Evolutionary conservation across 106 monocot species (phyloP).

Genomic region (Dendrobium huoshanense): DNA sequence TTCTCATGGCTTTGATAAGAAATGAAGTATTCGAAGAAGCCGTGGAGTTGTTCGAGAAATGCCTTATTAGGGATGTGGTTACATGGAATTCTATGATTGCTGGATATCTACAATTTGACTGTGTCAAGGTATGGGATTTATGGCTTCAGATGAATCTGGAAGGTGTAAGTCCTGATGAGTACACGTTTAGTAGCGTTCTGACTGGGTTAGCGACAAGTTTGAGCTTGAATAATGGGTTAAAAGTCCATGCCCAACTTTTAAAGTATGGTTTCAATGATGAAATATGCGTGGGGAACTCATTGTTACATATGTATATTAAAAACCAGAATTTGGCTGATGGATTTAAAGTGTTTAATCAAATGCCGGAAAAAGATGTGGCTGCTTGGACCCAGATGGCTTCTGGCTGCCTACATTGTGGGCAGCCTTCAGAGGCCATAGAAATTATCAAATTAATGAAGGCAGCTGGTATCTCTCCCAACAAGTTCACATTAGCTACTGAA

Average conservation of each 20-base stretch:
- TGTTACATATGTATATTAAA: slow-evolving; percentile 70
- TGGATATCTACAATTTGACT: slow-evolving; percentile 39
- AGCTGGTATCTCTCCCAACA: slow-evolving; percentile 54
- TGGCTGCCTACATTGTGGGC: slow-evolving; percentile 42
- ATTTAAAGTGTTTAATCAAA: slow-evolving; percentile 45
- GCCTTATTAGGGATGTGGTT: slow-evolving; percentile 36
- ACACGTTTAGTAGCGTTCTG: slow-evolving; percentile 67
- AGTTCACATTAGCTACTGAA: slow-evolving; percentile 50
- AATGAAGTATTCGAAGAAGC: slow-evolving; percentile 31
- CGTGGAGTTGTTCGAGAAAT: slow-evolving; percentile 43
- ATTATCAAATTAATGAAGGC: slow-evolving; percentile 41
- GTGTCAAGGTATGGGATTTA: slow-evolving; percentile 37
- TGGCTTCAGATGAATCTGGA: slow-evolving; percentile 55
- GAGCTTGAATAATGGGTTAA: slow-evolving; percentile 25
- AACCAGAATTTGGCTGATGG: slow-evolving; percentile 21
- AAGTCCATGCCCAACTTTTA: slow-evolving; percentile 56
- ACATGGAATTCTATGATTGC: slow-evolving; percentile 83
- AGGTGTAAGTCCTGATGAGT: slow-evolving; percentile 45
- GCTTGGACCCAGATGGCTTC: slow-evolving; percentile 79
- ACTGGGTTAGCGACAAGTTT: slow-evolving; percentile 42
- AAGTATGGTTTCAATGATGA: slow-evolving; percentile 52
- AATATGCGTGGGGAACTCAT: slow-evolving; percentile 50
- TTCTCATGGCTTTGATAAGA: slow-evolving; percentile 43
- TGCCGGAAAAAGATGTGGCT: slow-evolving; percentile 54
- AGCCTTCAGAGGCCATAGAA: slow-evolving; percentile 41